Evolutionary conservation across 257 asterid species (phyloP).

Genomic region (Ophiorrhiza pumila): DNA sequence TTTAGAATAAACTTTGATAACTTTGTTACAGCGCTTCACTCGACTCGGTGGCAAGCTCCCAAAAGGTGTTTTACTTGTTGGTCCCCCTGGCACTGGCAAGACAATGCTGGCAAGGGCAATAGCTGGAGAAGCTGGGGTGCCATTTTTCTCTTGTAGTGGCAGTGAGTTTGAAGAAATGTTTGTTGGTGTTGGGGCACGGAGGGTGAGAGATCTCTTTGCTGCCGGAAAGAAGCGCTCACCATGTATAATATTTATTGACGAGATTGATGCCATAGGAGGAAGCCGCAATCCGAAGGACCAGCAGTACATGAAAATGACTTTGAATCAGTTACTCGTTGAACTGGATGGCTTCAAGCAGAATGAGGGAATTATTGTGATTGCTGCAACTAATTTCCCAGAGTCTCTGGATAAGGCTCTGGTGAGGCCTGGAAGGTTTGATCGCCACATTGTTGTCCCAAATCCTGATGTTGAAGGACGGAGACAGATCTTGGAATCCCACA

Average conservation of each 20-base stretch:
- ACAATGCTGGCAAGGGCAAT: slow-evolving; percentile 98
- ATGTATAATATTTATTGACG: slow-evolving; percentile 83
- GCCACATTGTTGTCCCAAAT: slow-evolving; percentile 89
- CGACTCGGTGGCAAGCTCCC: slow-evolving; percentile 99
- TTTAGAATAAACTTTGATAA: background rate
- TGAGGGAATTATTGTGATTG: slow-evolving; percentile 89
- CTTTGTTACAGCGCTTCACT: slow-evolving; percentile 71
- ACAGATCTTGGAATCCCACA: slow-evolving; percentile 89
- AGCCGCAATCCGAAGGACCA: slow-evolving; percentile 90
- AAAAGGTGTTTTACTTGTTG: slow-evolving; percentile 89
- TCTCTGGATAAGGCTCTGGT: slow-evolving; percentile 92
- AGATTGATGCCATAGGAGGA: slow-evolving; percentile 96
- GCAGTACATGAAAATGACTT: slow-evolving; percentile 90
- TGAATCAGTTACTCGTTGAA: slow-evolving; percentile 93
- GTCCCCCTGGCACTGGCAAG: slow-evolving; percentile 98
- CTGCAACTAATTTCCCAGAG: slow-evolving; percentile 92
- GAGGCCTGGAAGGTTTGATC: slow-evolving; percentile 94
- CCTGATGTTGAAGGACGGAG: slow-evolving; percentile 97
- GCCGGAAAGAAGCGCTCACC: slow-evolving; percentile 97
- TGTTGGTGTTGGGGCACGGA: slow-evolving; percentile 97
- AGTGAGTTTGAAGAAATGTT: slow-evolving; percentile 98
- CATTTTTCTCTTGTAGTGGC: slow-evolving; percentile 94
- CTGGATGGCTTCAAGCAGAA: slow-evolving; percentile 96
- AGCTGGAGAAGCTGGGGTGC: slow-evolving; percentile 99
- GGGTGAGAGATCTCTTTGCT: slow-evolving; percentile 89